Evolutionary conservation across 129 eudicot genomes (phyloP).

Genomic region (Escallonia rubra): DNA sequence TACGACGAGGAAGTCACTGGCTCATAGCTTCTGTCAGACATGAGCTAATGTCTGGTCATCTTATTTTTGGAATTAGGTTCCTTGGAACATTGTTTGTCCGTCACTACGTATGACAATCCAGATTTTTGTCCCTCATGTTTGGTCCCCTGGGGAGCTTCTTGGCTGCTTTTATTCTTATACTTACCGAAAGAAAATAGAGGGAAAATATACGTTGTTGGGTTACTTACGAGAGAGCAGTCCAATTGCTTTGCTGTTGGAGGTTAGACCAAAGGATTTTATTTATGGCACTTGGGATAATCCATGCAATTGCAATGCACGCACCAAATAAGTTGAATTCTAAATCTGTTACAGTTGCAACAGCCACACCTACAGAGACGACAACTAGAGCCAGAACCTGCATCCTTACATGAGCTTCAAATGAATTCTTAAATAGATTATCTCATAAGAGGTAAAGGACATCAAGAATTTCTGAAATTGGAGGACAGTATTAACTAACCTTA

Average conservation of each 20-base stretch:
- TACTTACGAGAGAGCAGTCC: constrained; percentile 84
- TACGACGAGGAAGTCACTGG: too few species aligned
- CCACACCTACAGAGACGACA: constrained; percentile 72
- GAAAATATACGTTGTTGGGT: neutral
- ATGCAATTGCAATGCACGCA: constrained; percentile 60
- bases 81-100: too few species aligned
- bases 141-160: too few species aligned
- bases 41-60: too few species aligned
- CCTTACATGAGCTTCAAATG: neutral
- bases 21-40: too few species aligned
- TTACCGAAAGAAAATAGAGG: neutral
- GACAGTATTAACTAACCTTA: constrained; percentile 31
- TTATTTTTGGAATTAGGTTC: too few species aligned
- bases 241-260: constrained; percentile 67
- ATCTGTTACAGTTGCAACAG: constrained; percentile 79
- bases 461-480: too few species aligned
- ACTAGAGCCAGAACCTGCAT: constrained; percentile 62
- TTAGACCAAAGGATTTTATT: constrained; percentile 80
- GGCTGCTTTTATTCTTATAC: too few species aligned
- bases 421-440: neutral
- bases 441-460: too few species aligned
- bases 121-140: too few species aligned
- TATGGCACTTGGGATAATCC: constrained; percentile 78
- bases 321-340: constrained; percentile 70
- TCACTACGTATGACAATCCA: too few species aligned